Evolutionary conservation across 108 stramenopile genomes (phyloP), one percentile per base, ranked within the genome.

Genomic region (Cyclotella baltica): DNA sequence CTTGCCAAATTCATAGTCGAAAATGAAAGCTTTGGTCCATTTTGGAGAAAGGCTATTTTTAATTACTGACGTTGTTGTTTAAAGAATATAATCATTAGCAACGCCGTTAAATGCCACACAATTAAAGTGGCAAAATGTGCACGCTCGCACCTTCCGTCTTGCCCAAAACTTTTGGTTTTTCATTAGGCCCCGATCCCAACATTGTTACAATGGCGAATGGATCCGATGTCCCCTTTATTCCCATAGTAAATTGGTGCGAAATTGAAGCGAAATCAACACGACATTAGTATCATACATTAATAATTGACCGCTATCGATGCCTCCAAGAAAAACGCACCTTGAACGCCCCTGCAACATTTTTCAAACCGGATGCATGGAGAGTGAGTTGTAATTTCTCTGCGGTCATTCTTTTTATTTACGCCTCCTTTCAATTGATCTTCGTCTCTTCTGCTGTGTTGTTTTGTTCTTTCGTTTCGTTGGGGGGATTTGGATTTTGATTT

Each of bases 171-270:
- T 68, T 47, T 18, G 92, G 87, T 57, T 78, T 77, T 35, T 77
- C 70, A 34, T 78, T 80, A 27, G 75, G 69, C 2, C 34, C 80
- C 18, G 78, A 84, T 29, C 87, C 87, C 27, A 93, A 68, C 30
- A 83, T 27, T 19, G 92, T 93, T 18, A 90, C 87, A 29, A 90
- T 88, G 40, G 87, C 88, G 63, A 89, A 93, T 11, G 92, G 92
- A 85, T 93, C 92, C 11, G 89, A 90, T 13, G 79, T 90, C 31
- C 89, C 92, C 81, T 72, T 33, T 27, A 62, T 37, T 11, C 18
- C 22, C 13, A 43, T 19, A 20, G 51, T 52, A 6, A 48, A 48
- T n/a, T n/a, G 2, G 47, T n/a, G n/a, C 2, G 19, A 48, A 48
- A n/a, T 16, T 1, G 6, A n/a, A 16, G 47, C n/a, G 47, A 48